phyloP scores from a whole-genome alignment of 192 early-diverging fungal species.

The Gonapodya prolifera region DNA sequence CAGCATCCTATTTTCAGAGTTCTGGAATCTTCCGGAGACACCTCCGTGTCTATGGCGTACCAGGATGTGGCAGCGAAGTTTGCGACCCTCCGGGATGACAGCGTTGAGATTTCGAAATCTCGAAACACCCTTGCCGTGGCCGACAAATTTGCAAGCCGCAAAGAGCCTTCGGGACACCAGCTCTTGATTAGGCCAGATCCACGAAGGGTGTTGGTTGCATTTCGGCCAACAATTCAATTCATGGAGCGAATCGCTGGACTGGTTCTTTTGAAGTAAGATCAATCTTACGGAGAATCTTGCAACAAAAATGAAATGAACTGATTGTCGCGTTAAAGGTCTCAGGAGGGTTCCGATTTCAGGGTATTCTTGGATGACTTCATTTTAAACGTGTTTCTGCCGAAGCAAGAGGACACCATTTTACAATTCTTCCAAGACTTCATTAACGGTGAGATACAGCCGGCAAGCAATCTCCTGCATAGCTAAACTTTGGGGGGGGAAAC shows the following conservation, averaged over 20 bases:
- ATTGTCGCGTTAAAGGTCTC: neutral
- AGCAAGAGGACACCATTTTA: constrained; percentile 72
- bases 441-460: constrained; percentile 25
- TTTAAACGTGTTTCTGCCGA: constrained; percentile 65
- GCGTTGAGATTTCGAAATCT: neutral
- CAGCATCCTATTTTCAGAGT: neutral
- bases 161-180: constrained; percentile 43
- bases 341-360: constrained; percentile 35
- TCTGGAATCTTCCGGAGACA: neutral
- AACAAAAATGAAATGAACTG: neutral
- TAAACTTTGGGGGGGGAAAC: too few species aligned
- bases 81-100: neutral
- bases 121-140: constrained; percentile 23
- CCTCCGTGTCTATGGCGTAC: neutral
- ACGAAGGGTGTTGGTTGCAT: constrained; percentile 54
- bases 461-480: too few species aligned
- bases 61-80: neutral
- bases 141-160: constrained; percentile 51
- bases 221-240: constrained; percentile 54
- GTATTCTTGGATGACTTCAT: constrained; percentile 67
- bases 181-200: constrained; percentile 52
- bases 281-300: too few species aligned
- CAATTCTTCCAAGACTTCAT: constrained; percentile 54
- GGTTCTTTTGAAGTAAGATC: constrained; percentile 30
- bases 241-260: constrained; percentile 36